Percentiles rank a stretch among this genome's conserved stretches.
Evolutionary conservation across 2,329 filamentous ascomycete genomes (phyloP).

Genomic region (Lachnellula occidentalis): DNA sequence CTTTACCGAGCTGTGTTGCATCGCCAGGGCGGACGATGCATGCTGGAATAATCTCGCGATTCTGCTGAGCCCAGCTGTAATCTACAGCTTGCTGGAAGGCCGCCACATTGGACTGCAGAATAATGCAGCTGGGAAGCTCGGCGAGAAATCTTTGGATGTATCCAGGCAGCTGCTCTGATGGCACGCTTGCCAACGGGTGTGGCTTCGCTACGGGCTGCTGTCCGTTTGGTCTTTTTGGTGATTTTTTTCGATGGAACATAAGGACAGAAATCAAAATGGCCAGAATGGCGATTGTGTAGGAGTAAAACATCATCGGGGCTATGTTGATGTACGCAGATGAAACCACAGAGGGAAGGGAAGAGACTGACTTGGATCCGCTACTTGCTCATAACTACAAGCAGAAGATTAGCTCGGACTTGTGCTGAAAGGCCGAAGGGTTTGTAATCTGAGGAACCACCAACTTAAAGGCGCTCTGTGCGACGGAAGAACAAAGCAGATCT

Average conservation of each 20-base stretch:
- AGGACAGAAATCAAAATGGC: conserved; percentile 1
- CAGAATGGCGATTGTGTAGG: background rate
- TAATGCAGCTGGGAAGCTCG: background rate
- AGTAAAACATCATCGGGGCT: background rate
- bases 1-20: background rate
- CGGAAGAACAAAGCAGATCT: too few relatives aligned
- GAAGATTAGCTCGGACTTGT: too few relatives aligned
- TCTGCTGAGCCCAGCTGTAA: conserved; percentile 3
- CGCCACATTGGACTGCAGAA: background rate
- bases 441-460: too few relatives aligned
- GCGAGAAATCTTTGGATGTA: background rate
- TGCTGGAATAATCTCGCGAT: background rate
- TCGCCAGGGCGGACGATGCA: conserved; percentile 1
- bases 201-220: background rate
- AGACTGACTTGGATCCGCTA: too few relatives aligned
- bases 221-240: background rate
- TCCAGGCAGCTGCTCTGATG: conserved; percentile 1
- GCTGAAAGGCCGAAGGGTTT: too few relatives aligned
- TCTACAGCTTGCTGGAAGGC: conserved; percentile 2
- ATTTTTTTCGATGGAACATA: background rate
- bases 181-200: conserved; percentile 1
- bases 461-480: too few relatives aligned
- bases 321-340: background rate
- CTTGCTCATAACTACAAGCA: too few relatives aligned
- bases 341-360: too few relatives aligned